Evolutionary conservation across 768 basidiomycete species (phyloP), one percentile per base, ranked within the genome.

Genomic region (Mycena sanguinolenta): DNA sequence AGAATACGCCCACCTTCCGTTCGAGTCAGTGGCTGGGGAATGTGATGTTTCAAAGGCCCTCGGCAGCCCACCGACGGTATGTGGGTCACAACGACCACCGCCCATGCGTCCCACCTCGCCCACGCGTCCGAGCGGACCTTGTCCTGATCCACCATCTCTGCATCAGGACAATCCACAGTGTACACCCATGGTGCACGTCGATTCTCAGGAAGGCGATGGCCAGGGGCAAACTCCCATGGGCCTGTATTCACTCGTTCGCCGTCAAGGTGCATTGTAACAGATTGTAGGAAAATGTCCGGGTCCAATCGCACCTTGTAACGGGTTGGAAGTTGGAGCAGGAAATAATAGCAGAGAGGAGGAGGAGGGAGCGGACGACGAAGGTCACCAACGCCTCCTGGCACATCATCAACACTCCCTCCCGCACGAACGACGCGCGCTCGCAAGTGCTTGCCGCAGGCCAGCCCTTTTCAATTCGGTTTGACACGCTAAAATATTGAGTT

Each of bases 371-470:
- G 10, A 61, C 28, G 25, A 67, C n/a, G 28, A 67, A 67, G 1
- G 30, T 50, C 25, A 61, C 32, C 36, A 46, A 17, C 8, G 66
- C 21, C 3, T 4, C 16, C n/a, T 21, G 58, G 25, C 14, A 28
- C 66, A 67, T 67, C 58, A 67, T 67, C 9, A 67, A 27, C 13
- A 42, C 38, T 0, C 66, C 66, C 38, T 67, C 66, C 13, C 59
- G 66, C 21, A 54, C 38, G 21, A 60, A 67, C 0, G 66, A 32
- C 0, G 66, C 50, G 2, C 58, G 58, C 2, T 42, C 23, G 38
- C 58, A 67, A 8, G 10, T n/a, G 12, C n/a, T 25, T 13, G 36
- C 23, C 3, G 30, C 49, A 1, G 65, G 58, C 57, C 57, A 67
- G 14, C 65, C 58, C 19, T 49, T 57, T 2, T n/a, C 46, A 21